Base-by-base conservation (phyloP, 108 stramenopile genomes). In the Cyclotella kingstonii region DNA sequence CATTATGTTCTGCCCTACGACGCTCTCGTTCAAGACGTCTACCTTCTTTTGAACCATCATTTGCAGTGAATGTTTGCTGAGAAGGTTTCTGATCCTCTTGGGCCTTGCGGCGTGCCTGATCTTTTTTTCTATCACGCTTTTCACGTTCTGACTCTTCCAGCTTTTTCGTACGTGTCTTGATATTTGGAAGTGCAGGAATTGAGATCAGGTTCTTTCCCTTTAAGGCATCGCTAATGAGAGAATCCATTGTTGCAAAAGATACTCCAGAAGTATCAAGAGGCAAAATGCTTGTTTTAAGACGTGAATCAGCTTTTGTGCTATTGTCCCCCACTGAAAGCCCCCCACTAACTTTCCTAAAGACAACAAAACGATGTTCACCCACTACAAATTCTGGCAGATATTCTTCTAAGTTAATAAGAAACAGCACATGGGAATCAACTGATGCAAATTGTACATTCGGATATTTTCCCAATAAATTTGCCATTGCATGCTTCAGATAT, bases 101-200 rank as follows among this genome's bases (percentile, higher is more conserved):
- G 48, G 59, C 74, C 63, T 60, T 85, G 19, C 47, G 66, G 56
- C 76, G 69, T 3, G 69, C 76, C 45, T 84, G 82, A 33, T 81
- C 79, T 35, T 60, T 43, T 35, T 74, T 73, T n/a, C 90, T 84
- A 39, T 89, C 69, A 31, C 90, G 82, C 47, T 92, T 92, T 39
- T 66, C 73, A 9, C 75, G 68, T 63, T 89, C 87, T 25, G 77
- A 66, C 43, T 89, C 81, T 53, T 80, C 91, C 36, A 92, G 60
- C 62, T 92, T 91, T 64, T 87, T 92, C 12, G 91, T 82, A 10
- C 91, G 73, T 0, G 91, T 92, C 67, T 92, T 92, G 57, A 92
- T 77, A 15, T 64, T 76, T 7, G 91, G 91, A 4, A 86, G 54
- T n/a, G 72, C 43, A 18, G 85, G 57, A 25, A 89, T 61, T 51